Evolutionary conservation across 352 stramenopile species (phyloP).

Genomic region (Hyaloperonospora arabidopsidis): DNA sequence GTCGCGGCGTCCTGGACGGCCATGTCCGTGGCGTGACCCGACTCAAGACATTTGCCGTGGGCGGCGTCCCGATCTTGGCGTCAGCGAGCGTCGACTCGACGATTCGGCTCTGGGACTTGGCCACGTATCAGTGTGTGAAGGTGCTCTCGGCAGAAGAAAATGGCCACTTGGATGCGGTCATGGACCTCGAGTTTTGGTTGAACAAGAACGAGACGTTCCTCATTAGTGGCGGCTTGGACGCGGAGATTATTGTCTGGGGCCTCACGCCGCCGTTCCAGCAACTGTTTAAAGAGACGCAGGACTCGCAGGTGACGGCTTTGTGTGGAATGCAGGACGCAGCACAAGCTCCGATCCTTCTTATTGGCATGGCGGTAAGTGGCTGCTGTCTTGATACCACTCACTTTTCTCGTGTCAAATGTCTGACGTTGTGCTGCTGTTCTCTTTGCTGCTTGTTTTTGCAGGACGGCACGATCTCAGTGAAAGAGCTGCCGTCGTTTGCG

Average conservation of each 20-base stretch:
- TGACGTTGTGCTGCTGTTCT: neutral
- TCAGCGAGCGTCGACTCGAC: conserved; percentile 78
- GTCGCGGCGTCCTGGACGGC: conserved; percentile 61
- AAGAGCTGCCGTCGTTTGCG: conserved; percentile 76
- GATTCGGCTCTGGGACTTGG: conserved; percentile 77
- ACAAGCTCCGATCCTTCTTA: conserved; percentile 63
- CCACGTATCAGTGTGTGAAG: conserved; percentile 77
- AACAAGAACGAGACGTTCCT: conserved; percentile 82
- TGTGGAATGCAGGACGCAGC: conserved; percentile 58
- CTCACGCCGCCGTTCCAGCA: conserved; percentile 69
- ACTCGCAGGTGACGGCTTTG: conserved; percentile 67
- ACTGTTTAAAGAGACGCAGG: conserved; percentile 76
- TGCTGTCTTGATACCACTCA: neutral
- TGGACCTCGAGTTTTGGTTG: conserved; percentile 84
- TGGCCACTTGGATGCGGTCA: conserved; percentile 75
- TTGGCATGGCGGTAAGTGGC: conserved; percentile 56
- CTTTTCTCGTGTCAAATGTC: neutral
- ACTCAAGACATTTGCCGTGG: conserved; percentile 76
- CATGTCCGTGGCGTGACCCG: conserved; percentile 73
- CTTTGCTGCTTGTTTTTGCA: conserved; percentile 10
- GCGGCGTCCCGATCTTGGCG: conserved; percentile 53
- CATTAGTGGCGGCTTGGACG: conserved; percentile 72
- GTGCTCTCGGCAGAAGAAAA: conserved; percentile 58
- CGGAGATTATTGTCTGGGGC: conserved; percentile 80
- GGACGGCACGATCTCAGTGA: conserved; percentile 75